Base-by-base conservation (phyloP, 495 filamentous ascomycete genomes). In the Aspergillus ellipticus region DNA sequence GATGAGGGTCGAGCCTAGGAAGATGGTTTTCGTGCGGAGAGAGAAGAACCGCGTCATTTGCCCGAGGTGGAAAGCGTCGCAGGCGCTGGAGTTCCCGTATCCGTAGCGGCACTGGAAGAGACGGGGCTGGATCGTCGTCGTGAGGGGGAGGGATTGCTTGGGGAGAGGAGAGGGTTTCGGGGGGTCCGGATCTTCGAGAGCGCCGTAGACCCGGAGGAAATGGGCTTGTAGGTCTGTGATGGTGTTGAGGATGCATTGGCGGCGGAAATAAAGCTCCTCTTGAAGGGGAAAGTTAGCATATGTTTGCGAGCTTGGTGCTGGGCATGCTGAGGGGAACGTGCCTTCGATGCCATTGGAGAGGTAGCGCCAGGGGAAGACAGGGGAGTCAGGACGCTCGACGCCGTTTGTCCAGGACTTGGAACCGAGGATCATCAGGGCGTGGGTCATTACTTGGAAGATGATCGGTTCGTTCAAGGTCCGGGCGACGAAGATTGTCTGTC, bases 61-160 rank as follows among this genome's bases (percentile, higher is more conserved):
- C 15, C 91, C 91, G 0, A 95, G 78, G 62, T 96, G 89, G 67
- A 89, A 96, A 5, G 86, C 83, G 69, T 96, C 91, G 67, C 91
- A 96, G 56, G 87, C 81, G 15, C 79, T 73, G 37, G 83, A 87
- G 33, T 85, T 85, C 54, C 86, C 87, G 64, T 93, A 90, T 37
- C 88, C 89, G 0, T 88, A 81, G 52, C 84, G 85, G 68, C 91
- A 96, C 62, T 92, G 86, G 22, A 71, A 71, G 7, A 59, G 61
- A n/a, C 67, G 66, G n/a, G 57, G 49, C 33, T 66, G 69, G 7
- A 51, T 43, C n/a, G 54, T 54, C 19, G 60, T 49, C 7, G 60
- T 21, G 45, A 22, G 2, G 21, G 42, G 19, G 58, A 35, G 19
- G 56, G 57, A 17, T 61, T 45, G 48, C 20, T 51, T 3, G 50